Base-by-base conservation (phyloP, 352 stramenopile genomes). In the Salisapilia sapeloensis region DNA sequence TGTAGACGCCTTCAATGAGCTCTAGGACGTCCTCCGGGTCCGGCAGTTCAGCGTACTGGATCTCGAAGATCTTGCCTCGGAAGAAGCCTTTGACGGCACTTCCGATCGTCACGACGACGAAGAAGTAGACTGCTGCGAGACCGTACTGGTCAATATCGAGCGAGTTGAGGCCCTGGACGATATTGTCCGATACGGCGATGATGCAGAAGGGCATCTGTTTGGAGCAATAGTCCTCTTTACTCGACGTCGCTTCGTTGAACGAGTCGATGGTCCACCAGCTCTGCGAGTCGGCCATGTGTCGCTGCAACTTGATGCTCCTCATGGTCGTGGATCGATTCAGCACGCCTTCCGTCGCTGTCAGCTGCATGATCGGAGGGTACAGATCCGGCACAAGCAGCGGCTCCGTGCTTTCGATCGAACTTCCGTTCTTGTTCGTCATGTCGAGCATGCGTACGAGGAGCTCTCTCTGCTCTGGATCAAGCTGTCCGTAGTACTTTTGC, bases 1-100 rank as follows among this genome's bases (percentile, higher is more conserved):
- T 89, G 51, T 92, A 92, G 35, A 92, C 83, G 14, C 76, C 76
- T 43, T 92, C 72, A 6, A 89, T 64, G 21, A 92, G 61, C 48
- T 92, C 76, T 22, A 92, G 44, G 24, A 92, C 63, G 31, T 89
- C 72, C 11, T 81, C 61, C 0, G 76, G 74, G 27, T 89, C 75
- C 0, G 76, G 76, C 7, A 92, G 48, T 33, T 92, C 76, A 10
- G 54, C 41, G 46, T 89, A 89, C 41, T 87, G 66, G 34, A 92
- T 79, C 42, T 82, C 45, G 44, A 66, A 74, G 20, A 86, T 34
- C n/a, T 58, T 66, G 6, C 74, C 74, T 7, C 76, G 76, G 48
- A 92, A 83, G 36, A 84, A 83, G 7, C 57, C 50, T 42, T 87
- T 87, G 16, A 92, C 74, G 2, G 69, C 64, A 15, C 49, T 78